Evolutionary conservation across 2,329 filamentous ascomycete genomes (phyloP).

Genomic region (Fusarium oligoseptatum): DNA sequence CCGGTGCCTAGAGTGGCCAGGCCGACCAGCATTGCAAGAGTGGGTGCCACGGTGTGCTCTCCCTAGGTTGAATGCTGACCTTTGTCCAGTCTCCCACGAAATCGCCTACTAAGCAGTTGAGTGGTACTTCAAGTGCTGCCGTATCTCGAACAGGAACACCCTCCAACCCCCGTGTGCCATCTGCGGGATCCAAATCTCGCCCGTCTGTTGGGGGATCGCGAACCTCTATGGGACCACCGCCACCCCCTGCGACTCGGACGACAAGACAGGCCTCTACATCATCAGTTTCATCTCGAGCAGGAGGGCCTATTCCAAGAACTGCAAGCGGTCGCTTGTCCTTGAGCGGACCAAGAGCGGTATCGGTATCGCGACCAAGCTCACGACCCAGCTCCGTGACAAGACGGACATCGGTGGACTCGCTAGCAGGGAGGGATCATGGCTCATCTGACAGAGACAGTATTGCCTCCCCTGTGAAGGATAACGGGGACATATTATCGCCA

Average conservation of each 20-base stretch:
- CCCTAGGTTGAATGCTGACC: conserved; percentile 31
- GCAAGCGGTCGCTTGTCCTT: conserved; percentile 58
- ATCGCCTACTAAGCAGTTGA: conserved; percentile 82
- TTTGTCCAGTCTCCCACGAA: conserved; percentile 77
- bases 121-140: conserved; percentile 67
- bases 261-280: conserved; percentile 61
- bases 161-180: conserved; percentile 64
- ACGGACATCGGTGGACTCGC: conserved; percentile 62
- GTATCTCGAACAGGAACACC: conserved; percentile 76
- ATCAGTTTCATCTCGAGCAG: conserved; percentile 53
- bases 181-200: conserved; percentile 64
- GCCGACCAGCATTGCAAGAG: conserved; percentile 69
- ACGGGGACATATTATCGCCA: conserved; percentile 64
- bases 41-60: conserved; percentile 52
- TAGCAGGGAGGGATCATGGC: conserved; percentile 55
- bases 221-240: conserved; percentile 77
- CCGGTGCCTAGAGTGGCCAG: conserved; percentile 71
- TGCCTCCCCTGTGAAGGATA: conserved; percentile 62
- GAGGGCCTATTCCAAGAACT: conserved; percentile 53
- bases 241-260: conserved; percentile 59
- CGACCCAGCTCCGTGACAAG: conserved; percentile 57
- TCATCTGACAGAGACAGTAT: conserved; percentile 54
- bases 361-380: conserved; percentile 53
- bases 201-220: conserved; percentile 67
- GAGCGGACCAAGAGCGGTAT: conserved; percentile 50